Percentiles rank a stretch among this genome's conserved stretches.
Evolutionary conservation across 2,329 filamentous ascomycete species (phyloP).

Genomic region (Penicillium decumbens): DNA sequence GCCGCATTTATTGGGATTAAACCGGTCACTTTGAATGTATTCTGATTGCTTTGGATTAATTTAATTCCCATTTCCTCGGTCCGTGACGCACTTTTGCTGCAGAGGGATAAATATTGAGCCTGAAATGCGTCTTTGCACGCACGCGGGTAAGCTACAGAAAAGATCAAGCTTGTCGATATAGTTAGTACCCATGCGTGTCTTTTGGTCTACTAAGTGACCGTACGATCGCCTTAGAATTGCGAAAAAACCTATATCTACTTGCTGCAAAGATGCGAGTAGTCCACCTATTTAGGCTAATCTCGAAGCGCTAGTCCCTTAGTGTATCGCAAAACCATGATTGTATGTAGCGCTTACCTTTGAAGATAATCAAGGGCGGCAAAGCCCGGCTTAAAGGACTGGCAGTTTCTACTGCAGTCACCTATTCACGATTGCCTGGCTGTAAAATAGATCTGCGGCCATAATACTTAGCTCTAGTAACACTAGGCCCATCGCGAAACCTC

Average conservation of each 20-base stretch:
- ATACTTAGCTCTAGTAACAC: not conserved
- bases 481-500: not conserved
- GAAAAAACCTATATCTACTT: no score
- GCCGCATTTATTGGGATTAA: not conserved
- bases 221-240: no score
- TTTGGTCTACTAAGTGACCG: no score
- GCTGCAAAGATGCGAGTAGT: not conserved
- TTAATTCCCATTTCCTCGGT: no score
- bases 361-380: not conserved
- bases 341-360: not conserved
- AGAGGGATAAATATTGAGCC: not conserved
- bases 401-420: not conserved
- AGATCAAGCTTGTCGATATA: not conserved
- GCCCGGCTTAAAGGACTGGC: not conserved
- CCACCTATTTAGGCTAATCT: not conserved
- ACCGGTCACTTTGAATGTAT: not conserved
- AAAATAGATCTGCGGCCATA: not conserved
- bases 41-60: not conserved
- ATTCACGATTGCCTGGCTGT: not conserved
- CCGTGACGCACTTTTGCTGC: no score
- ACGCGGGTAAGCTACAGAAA: not conserved
- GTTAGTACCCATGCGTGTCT: not conserved
- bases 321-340: not conserved
- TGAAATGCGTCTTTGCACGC: not conserved
- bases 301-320: not conserved